phyloP scores from a whole-genome alignment of 352 stramenopile genomes.

The Globisporangium spiculum region DNA sequence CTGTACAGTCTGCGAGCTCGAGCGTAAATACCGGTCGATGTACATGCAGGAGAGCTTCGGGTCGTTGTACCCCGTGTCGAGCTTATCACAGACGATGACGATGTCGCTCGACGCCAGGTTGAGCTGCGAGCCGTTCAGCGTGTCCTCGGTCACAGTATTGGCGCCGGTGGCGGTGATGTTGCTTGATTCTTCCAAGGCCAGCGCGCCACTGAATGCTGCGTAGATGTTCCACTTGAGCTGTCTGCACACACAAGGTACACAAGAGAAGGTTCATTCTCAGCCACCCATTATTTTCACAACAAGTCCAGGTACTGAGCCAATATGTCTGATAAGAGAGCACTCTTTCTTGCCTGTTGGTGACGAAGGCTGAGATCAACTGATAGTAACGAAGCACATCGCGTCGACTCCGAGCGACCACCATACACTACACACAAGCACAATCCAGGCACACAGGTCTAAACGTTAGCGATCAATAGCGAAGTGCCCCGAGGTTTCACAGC shows the following conservation, averaged over 20 bases:
- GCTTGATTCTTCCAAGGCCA: slow-evolving; percentile 21
- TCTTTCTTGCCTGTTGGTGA: slow-evolving; percentile 42
- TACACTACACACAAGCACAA: slow-evolving; percentile 43
- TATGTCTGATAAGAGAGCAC: background rate
- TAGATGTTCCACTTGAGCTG: slow-evolving; percentile 63
- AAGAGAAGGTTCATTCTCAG: background rate
- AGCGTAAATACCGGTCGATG: slow-evolving; percentile 73
- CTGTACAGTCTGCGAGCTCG: slow-evolving; percentile 69
- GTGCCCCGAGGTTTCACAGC: background rate
- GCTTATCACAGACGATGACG: slow-evolving; percentile 85
- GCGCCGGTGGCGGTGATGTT: slow-evolving; percentile 16
- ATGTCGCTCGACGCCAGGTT: slow-evolving; percentile 61
- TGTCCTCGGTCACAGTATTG: slow-evolving; percentile 52
- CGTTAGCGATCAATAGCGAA: background rate
- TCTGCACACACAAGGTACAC: slow-evolving; percentile 13
- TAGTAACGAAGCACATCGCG: slow-evolving; percentile 81
- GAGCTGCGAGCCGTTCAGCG: slow-evolving; percentile 50
- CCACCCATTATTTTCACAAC: background rate
- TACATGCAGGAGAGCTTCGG: slow-evolving; percentile 74
- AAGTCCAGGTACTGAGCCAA: background rate
- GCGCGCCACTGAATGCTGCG: slow-evolving; percentile 61
- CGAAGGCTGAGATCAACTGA: slow-evolving; percentile 54
- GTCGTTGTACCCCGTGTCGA: slow-evolving; percentile 85
- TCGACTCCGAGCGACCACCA: slow-evolving; percentile 77
- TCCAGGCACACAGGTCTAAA: slow-evolving; percentile 9